phyloP scores from a whole-genome alignment of 345 rosid genomes.

The Corchorus capsularis region DNA sequence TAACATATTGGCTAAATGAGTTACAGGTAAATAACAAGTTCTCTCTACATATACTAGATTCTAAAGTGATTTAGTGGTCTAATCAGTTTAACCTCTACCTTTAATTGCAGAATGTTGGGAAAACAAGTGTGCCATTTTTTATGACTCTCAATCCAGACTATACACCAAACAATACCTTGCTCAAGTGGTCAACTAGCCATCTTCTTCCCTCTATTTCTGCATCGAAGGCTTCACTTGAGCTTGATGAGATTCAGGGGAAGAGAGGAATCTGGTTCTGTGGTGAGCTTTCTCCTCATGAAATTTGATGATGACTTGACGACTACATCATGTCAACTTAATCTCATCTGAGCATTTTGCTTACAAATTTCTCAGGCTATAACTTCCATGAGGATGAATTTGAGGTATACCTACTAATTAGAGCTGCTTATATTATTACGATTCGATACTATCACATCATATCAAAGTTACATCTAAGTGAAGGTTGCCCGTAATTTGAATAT shows the following conservation, averaged over 20 bases:
- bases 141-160: slow-evolving; percentile 17
- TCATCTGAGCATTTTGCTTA: not conserved
- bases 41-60: not conserved
- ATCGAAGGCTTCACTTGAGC: slow-evolving; percentile 73
- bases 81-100: not conserved
- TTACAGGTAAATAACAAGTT: slow-evolving; percentile 62
- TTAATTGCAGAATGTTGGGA: slow-evolving; percentile 65
- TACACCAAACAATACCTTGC: slow-evolving; percentile 53
- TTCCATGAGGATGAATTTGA: slow-evolving; percentile 90
- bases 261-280: slow-evolving; percentile 92
- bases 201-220: slow-evolving; percentile 90
- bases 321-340: not conserved
- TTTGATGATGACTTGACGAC: not conserved
- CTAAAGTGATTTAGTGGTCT: not conserved
- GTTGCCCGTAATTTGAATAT: not conserved
- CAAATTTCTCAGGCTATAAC: slow-evolving; percentile 69
- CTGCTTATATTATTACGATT: not conserved
- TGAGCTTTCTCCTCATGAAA: slow-evolving; percentile 7
- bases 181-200: slow-evolving; percentile 80
- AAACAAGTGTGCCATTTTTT: slow-evolving; percentile 4
- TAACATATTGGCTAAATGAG: slow-evolving; percentile 90
- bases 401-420: slow-evolving; percentile 37
- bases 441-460: not conserved
- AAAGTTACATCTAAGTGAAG: not conserved
- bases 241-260: slow-evolving; percentile 75